A percentile compares a stretch with the other conserved stretches of the same genome.
These are phyloP conservation scores for Medicago arabica DNA, from an alignment of 306 rosid genomes.

Conservation along the genomic window DNA sequence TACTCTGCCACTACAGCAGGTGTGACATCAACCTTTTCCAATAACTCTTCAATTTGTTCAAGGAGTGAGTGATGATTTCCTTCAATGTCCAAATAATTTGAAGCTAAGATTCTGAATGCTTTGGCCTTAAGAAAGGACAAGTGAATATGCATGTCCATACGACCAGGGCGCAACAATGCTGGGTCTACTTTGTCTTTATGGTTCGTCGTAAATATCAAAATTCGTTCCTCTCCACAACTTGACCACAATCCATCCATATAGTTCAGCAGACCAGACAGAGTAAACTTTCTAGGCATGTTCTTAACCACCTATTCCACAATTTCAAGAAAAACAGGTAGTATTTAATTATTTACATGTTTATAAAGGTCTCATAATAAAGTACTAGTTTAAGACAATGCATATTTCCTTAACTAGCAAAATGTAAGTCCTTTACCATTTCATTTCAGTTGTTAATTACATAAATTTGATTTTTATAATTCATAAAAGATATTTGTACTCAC, in stretches of 20 bases:
- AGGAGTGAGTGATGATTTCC: constrained; percentile 41
- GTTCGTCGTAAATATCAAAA: constrained; percentile 67
- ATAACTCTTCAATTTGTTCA: constrained; percentile 44
- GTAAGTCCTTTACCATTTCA: too few relatives aligned
- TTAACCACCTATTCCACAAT: neutral
- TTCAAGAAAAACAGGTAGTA: neutral
- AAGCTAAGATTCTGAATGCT: constrained; percentile 53
- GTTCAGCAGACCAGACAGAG: constrained; percentile 57
- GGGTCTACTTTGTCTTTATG: constrained; percentile 60
- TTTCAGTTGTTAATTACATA: too few relatives aligned
- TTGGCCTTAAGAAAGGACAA: constrained; percentile 54
- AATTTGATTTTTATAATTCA: too few relatives aligned
- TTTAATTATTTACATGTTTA: neutral
- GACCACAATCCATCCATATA: constrained; percentile 74
- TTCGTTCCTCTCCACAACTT: constrained; percentile 70
- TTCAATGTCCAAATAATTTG: constrained; percentile 51
- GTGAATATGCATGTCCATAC: constrained; percentile 74
- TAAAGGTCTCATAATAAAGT: neutral
- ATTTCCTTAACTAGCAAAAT: too few relatives aligned
- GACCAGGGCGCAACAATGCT: constrained; percentile 61
- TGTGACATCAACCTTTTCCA: constrained; percentile 48
- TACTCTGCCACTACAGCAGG: constrained; percentile 67
- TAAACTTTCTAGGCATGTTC: constrained; percentile 15
- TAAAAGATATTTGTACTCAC: too few relatives aligned
- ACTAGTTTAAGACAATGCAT: too few relatives aligned